phyloP scores from a whole-genome alignment of 768 basidiomycete genomes.

The Gloeophyllum trabeum region DNA sequence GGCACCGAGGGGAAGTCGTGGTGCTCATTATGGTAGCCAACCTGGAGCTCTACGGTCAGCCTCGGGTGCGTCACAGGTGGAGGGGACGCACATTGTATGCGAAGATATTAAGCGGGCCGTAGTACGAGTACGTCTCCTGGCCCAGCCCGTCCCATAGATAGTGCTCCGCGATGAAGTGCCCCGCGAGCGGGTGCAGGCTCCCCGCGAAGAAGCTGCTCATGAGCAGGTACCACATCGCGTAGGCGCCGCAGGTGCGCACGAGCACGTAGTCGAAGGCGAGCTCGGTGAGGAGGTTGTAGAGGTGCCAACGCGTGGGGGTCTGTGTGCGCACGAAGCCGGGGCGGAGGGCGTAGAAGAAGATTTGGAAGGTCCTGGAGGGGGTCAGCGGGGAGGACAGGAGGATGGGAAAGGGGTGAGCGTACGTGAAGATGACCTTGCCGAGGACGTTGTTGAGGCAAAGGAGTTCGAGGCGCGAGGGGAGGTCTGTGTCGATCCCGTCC shows the following conservation, averaged over 20 bases:
- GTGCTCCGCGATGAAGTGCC: conserved; percentile 97
- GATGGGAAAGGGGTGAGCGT: conserved; percentile 22
- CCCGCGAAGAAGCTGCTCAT: conserved; percentile 94
- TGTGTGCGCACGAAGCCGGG: conserved; percentile 89
- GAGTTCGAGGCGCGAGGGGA: conserved; percentile 82
- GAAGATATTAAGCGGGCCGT: conserved; percentile 80
- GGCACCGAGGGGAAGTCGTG: conserved; percentile 96
- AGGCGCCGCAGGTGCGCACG: conserved; percentile 31
- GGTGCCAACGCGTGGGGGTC: conserved; percentile 73
- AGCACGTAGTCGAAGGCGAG: conserved; percentile 65
- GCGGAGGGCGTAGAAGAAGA: conserved; percentile 94
- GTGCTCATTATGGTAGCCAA: conserved; percentile 99
- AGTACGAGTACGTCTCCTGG: conserved; percentile 97
- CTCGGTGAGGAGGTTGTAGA: conserved; percentile 62
- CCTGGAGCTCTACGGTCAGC: conserved; percentile 31
- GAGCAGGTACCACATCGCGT: conserved; percentile 69
- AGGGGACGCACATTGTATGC: conserved; percentile 76
- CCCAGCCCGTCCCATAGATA: conserved; percentile 87
- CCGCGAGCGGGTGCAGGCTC: conserved; percentile 89
- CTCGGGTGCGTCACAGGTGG: not conserved
- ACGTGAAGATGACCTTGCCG: conserved; percentile 98
- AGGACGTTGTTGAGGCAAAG: conserved; percentile 87
- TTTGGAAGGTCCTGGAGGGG: conserved; percentile 81
- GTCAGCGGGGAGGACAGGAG: not conserved
- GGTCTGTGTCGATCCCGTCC: conserved; percentile 92